Evolutionary conservation across 2,329 filamentous ascomycete species (phyloP).

Genomic region (Emergomyces africanus): DNA sequence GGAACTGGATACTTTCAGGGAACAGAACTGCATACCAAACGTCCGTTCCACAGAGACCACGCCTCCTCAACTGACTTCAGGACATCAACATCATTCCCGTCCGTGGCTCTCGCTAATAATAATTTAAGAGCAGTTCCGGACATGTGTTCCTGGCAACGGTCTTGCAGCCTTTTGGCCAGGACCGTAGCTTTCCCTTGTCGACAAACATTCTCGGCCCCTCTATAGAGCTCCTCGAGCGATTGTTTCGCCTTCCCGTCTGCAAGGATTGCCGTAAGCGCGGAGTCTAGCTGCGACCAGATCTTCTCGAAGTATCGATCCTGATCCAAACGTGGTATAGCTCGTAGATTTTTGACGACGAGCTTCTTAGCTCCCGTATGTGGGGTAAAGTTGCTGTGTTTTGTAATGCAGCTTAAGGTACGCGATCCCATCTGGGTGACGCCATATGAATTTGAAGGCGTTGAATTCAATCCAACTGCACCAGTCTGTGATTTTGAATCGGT

Average conservation of each 20-base stretch:
- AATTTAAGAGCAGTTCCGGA: conserved; percentile 42
- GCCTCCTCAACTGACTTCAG: conserved; percentile 46
- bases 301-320: conserved; percentile 66
- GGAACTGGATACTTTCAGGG: neutral
- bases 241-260: conserved; percentile 46
- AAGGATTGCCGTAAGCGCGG: conserved; percentile 63
- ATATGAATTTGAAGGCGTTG: conserved; percentile 13
- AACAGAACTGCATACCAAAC: conserved; percentile 46
- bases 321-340: conserved; percentile 49
- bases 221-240: conserved; percentile 81
- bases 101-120: conserved; percentile 43
- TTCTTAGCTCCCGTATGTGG: conserved; percentile 68
- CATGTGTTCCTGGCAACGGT: conserved; percentile 53
- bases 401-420: conserved; percentile 19
- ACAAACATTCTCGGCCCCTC: conserved; percentile 84
- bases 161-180: conserved; percentile 54
- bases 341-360: conserved; percentile 87
- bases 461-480: conserved; percentile 21
- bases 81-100: conserved; percentile 49
- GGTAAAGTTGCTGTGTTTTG: conserved; percentile 44
- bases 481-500: conserved; percentile 24
- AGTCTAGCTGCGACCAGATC: conserved; percentile 60
- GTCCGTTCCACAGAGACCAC: conserved; percentile 69
- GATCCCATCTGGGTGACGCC: conserved; percentile 11
- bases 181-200: conserved; percentile 58